Conservation (phyloP, 495 filamentous ascomycete genomes). For the Daldinia bambusicola region DNA sequence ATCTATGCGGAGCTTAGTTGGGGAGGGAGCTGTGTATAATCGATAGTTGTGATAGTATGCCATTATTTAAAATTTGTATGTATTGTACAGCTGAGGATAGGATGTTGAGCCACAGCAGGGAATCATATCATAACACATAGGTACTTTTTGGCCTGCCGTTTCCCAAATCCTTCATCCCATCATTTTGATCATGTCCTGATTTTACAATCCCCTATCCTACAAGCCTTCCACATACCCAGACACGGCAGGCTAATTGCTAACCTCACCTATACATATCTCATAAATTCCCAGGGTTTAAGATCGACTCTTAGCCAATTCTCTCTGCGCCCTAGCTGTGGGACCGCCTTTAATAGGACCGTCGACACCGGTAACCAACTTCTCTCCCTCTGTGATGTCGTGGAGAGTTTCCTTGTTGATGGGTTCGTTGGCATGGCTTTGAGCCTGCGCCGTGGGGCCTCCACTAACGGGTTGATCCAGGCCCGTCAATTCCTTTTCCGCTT, state of each 20-base stretch:
- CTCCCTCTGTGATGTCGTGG: slow-evolving; percentile 49
- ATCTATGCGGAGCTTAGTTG: no score
- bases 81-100: background rate
- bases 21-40: background rate
- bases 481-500: slow-evolving; percentile 34
- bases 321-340: slow-evolving; percentile 47
- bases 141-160: background rate
- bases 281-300: background rate
- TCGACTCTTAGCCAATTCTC: slow-evolving; percentile 43
- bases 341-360: slow-evolving; percentile 41
- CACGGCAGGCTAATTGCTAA: background rate
- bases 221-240: background rate
- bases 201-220: background rate
- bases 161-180: background rate
- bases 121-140: background rate
- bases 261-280: background rate
- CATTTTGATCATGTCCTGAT: background rate
- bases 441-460: slow-evolving; percentile 46
- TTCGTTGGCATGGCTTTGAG: slow-evolving; percentile 43
- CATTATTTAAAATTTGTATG: background rate
- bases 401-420: slow-evolving; percentile 39
- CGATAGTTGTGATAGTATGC: background rate
- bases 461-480: slow-evolving; percentile 26
- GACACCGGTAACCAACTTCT: slow-evolving; percentile 40
- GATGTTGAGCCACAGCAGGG: background rate